Conservation (phyloP, 768 basidiomycete species). For the Boletus eberwhitei region DNA sequence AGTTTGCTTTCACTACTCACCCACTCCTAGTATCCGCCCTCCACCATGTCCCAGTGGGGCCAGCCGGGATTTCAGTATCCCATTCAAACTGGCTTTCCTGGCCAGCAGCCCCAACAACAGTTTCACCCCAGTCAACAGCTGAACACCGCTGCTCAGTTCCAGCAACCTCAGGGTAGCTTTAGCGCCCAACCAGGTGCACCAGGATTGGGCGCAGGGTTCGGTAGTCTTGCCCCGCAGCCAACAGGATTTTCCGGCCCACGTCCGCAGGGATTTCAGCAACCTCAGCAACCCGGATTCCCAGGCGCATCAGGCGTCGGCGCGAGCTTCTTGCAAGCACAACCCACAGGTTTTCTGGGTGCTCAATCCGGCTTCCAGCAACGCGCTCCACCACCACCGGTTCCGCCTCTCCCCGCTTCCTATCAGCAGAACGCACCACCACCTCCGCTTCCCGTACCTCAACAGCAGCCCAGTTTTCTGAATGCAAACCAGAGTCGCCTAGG, state of each 20-base stretch:
- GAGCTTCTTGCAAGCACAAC: slow-evolving; percentile 45
- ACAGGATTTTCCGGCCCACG: slow-evolving; percentile 48
- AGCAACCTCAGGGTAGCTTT: slow-evolving; percentile 38
- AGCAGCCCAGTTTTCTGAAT: slow-evolving; percentile 50
- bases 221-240: slow-evolving; percentile 55
- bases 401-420: slow-evolving; percentile 59
- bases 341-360: slow-evolving; percentile 43
- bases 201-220: slow-evolving; percentile 33
- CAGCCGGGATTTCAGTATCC: slow-evolving; percentile 72
- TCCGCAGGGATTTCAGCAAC: slow-evolving; percentile 40
- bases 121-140: slow-evolving; percentile 35
- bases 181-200: slow-evolving; percentile 25
- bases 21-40: neutral
- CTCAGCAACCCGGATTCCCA: slow-evolving; percentile 35
- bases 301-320: slow-evolving; percentile 28
- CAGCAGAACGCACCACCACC: slow-evolving; percentile 47
- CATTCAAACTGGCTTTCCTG: slow-evolving; percentile 65
- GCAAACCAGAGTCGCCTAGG: slow-evolving; percentile 50
- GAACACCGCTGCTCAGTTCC: slow-evolving; percentile 36
- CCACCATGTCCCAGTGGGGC: slow-evolving; percentile 74
- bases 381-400: slow-evolving; percentile 54
- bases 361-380: slow-evolving; percentile 34
- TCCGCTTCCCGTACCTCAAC: slow-evolving; percentile 33
- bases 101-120: slow-evolving; percentile 44
- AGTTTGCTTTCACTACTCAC: neutral